Base-by-base conservation (phyloP, 192 early-diverging fungal genomes). In the Linnemannia zychae region DNA sequence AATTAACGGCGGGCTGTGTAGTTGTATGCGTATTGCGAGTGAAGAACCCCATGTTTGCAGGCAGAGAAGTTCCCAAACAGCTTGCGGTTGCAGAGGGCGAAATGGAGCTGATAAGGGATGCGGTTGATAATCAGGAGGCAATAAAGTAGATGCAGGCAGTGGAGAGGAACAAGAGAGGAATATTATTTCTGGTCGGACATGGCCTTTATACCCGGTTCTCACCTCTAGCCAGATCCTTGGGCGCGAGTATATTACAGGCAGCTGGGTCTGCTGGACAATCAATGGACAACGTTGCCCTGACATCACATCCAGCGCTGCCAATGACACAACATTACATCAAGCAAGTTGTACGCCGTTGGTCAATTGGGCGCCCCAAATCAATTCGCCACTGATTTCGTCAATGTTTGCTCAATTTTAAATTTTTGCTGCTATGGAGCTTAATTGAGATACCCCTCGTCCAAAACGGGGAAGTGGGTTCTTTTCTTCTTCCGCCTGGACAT, bases 51-150 rank as follows among this genome's bases (percentile, higher is more conserved):
- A 68, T 68, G 38, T 68, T 68, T 22, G 67, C 34, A 68, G 67
- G 34, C 67, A 68, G 67, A 68, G 67, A 37, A 40, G 36, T 68
- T 40, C 67, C 67, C 67, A 20, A n/a, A 20, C 37, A 68, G 17
- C 38, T 68, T 68, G 37, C 18, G 67, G 38, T 68, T 68, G 37
- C 66, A 67, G 66, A n/a, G 38, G 67, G 67, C 37, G 67, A 68
- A 68, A 68, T 68, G 67, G 34, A 40, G 67, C 67, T 68, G 67
- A 7, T 68, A 13, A 68, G 37, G 11, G 67, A 68, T 60, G 37
- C 67, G 37, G 38, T 12, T 68, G 67, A 40, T 68, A n/a, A 16
- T 68, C 15, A 68, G 38, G 34, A 40, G n/a, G 57, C 67, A 68
- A 36, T 68, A 38, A 68, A 40, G 67, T 68, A 40, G 33, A 40